A percentile compares a stretch with the other conserved stretches of the same genome.
phyloP scores from a whole-genome alignment of 169 alveolate species.

The Plasmodium falciparum region DNA sequence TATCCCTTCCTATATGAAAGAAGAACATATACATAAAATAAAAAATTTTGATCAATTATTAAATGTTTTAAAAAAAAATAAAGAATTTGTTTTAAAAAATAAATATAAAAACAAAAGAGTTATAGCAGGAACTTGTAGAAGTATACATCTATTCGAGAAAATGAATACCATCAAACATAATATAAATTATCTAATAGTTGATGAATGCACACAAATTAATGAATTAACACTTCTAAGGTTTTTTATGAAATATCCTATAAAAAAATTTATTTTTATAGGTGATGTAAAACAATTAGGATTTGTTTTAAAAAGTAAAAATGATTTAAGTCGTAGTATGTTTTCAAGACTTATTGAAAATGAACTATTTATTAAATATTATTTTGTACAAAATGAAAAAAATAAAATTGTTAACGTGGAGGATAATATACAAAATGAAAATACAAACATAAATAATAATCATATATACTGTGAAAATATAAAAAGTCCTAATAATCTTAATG shows the following conservation, averaged over 20 bases:
- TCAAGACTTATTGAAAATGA: slow-evolving; percentile 63
- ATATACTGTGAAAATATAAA: neutral
- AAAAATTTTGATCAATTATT: slow-evolving; percentile 12
- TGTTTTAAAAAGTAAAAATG: slow-evolving; percentile 44
- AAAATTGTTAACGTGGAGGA: no score
- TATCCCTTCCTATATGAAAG: neutral
- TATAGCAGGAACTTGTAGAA: slow-evolving; percentile 61
- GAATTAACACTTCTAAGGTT: slow-evolving; percentile 42
- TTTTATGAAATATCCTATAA: slow-evolving; percentile 25
- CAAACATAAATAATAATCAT: neutral
- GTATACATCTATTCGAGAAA: slow-evolving; percentile 43
- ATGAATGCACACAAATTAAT: slow-evolving; percentile 59
- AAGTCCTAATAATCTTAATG: neutral
- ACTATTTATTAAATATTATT: slow-evolving; percentile 23
- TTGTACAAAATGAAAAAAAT: neutral
- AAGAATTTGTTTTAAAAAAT: slow-evolving; percentile 21
- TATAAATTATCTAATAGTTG: slow-evolving; percentile 43
- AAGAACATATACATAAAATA: slow-evolving; percentile 24
- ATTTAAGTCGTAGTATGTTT: slow-evolving; percentile 51
- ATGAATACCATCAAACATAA: slow-evolving; percentile 20
- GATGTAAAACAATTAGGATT: slow-evolving; percentile 54
- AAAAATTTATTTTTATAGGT: slow-evolving; percentile 46
- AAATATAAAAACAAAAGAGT: slow-evolving; percentile 62
- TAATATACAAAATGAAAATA: neutral
- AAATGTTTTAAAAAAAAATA: slow-evolving; percentile 19